phyloP scores from a whole-genome alignment of 1,284 basidiomycete species.

The Ceratobasidium sp. region DNA sequence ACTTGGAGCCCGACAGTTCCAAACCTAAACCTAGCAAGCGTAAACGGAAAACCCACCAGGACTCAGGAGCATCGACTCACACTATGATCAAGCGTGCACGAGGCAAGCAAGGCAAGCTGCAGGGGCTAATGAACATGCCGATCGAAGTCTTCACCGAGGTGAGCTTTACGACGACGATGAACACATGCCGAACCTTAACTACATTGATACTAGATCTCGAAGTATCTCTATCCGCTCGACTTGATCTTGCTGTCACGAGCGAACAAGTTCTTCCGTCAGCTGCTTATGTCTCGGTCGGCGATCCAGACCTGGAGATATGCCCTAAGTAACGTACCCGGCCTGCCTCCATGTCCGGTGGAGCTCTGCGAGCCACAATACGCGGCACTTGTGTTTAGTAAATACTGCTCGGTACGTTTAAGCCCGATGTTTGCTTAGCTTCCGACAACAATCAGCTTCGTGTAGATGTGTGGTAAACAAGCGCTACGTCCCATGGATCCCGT shows the following conservation, averaged over 20 bases:
- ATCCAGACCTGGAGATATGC: conserved; percentile 26
- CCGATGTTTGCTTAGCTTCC: not conserved
- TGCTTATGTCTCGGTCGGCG: conserved; percentile 31
- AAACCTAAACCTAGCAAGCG: too few relatives aligned
- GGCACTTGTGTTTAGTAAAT: conserved; percentile 27
- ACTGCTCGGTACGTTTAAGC: conserved; percentile 33
- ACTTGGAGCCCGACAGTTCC: too few relatives aligned
- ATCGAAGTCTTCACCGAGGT: conserved; percentile 15
- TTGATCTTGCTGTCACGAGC: conserved; percentile 21
- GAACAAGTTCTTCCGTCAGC: not conserved
- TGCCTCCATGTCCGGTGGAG: conserved; percentile 34
- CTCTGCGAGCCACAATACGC: conserved; percentile 37
- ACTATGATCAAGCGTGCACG: conserved; percentile 9
- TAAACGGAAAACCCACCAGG: too few relatives aligned
- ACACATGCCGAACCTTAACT: not conserved
- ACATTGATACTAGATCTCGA: conserved; percentile 26
- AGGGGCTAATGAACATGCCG: conserved; percentile 25
- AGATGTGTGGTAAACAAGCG: conserved; percentile 23
- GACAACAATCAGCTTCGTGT: not conserved
- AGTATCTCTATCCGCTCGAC: conserved; percentile 25
- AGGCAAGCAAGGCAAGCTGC: conserved; percentile 38
- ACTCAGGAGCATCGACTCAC: too few relatives aligned
- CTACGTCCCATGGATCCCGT: conserved; percentile 9
- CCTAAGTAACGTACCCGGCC: not conserved
- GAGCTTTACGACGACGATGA: not conserved